Conservation (phyloP, 305 asterid species). For the Fraxinus xanthoxyloides region DNA sequence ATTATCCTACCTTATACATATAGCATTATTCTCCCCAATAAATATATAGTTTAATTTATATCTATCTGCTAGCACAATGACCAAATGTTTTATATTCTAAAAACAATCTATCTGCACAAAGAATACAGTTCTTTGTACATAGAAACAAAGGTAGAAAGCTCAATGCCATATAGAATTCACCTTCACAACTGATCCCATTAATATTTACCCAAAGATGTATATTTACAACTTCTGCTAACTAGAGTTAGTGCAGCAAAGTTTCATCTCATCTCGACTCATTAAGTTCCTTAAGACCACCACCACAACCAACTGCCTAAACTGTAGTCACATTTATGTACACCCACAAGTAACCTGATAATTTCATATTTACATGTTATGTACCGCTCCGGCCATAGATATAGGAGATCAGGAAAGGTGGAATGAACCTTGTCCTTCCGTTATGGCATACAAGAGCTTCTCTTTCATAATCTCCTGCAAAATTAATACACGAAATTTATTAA, state of each 20-base stretch:
- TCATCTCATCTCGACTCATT: neutral
- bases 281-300: conserved; percentile 26
- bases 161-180: conserved; percentile 23
- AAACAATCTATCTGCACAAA: neutral
- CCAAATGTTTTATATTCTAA: neutral
- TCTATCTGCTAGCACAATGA: neutral
- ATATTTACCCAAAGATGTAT: neutral
- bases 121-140: conserved; percentile 3
- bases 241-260: conserved; percentile 22
- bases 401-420: conserved; percentile 72
- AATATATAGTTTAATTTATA: neutral
- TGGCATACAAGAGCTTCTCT: conserved; percentile 81
- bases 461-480: conserved; percentile 76
- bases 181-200: conserved; percentile 17
- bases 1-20: neutral
- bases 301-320: conserved; percentile 2
- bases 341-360: conserved; percentile 29
- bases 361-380: conserved; percentile 50
- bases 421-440: conserved; percentile 92
- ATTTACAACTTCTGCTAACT: conserved; percentile 17
- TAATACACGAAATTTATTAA: neutral
- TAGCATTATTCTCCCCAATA: neutral
- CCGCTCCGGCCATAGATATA: conserved; percentile 2
- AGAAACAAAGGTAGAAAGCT: conserved; percentile 9
- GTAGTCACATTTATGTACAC: conserved; percentile 20